Evolutionary conservation across 2,329 filamentous ascomycete genomes (phyloP), one percentile per base, ranked within the genome.

Genomic region (Colletotrichum sp.): DNA sequence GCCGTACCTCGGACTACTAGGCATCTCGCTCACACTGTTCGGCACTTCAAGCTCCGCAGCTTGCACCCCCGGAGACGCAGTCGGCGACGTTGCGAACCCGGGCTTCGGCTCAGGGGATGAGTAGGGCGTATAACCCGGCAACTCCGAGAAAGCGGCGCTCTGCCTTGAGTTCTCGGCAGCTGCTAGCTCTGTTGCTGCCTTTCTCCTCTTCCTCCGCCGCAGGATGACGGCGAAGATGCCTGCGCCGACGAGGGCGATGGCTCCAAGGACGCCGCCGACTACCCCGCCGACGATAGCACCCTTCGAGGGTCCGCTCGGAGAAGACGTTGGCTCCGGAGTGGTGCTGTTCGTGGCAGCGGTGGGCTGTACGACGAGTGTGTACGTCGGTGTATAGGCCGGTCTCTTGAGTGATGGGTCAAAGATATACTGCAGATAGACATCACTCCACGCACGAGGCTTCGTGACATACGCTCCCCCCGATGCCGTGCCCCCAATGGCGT

Each of bases 401-500:
- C 80, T 76, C 16, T 36, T 13, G 4, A 80, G 64, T 12, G 72
- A 52, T 6, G 79, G 79, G 57, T 80, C 78, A 63, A 81, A 80
- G 32, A 81, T 68, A 70, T 80, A 80, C 64, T 80, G 79, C 39
- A 81, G 68, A 64, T 81, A 80, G 7, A 77, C 28, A 64, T 81
- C 79, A 39, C 76, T 78, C 80, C 80, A 81, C 2, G 68, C 36
- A 6, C 71, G 39, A 21, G 80, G 79, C 4, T 39, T 71, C 6
- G 57, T 75, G 18, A 77, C 77, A 77, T 72, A 52, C 2, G 88
- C 78, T 84, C 85, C 80, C 79, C 86, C 74, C 81, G 82, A 69
- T 80, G 81, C 57, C 83, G 85, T 71, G 80, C 86, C 66, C 84
- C 85, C 81, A 86, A 87, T 79, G 86, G 85, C 76, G 85, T 86